Evolutionary conservation across 345 rosid genomes (phyloP).

Genomic region (Gossypium mustelinum): DNA sequence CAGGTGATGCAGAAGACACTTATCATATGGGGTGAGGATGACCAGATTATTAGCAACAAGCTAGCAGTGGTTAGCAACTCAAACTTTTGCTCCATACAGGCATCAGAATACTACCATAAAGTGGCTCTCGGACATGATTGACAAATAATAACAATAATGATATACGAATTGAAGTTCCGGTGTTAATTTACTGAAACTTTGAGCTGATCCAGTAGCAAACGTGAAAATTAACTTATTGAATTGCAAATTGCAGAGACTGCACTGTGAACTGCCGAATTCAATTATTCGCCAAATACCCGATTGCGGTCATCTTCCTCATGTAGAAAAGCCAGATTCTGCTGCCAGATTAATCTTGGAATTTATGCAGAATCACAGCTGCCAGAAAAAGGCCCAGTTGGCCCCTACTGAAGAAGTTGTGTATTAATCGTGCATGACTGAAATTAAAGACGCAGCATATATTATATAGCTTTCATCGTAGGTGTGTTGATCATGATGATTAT

Average conservation of each 20-base stretch:
- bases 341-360: slow-evolving; percentile 61
- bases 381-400: slow-evolving; percentile 29
- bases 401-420: background rate
- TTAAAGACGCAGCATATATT: too few relatives aligned
- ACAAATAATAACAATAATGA: background rate
- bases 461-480: too few relatives aligned
- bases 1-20: slow-evolving; percentile 77
- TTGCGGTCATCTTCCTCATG: slow-evolving; percentile 90
- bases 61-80: slow-evolving; percentile 60
- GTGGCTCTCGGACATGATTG: background rate
- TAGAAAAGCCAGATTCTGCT: slow-evolving; percentile 58
- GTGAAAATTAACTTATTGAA: background rate
- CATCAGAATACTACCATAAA: background rate
- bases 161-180: background rate
- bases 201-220: background rate
- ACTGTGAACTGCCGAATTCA: slow-evolving; percentile 60
- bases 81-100: slow-evolving; percentile 4
- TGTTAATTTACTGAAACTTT: background rate
- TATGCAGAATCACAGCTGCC: slow-evolving; percentile 37
- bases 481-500: too few relatives aligned
- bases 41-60: slow-evolving; percentile 68
- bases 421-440: too few relatives aligned
- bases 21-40: slow-evolving; percentile 90
- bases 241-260: slow-evolving; percentile 51
- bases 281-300: slow-evolving; percentile 61